These are phyloP conservation scores for Emmonsia crescens DNA, from an alignment of 2,329 filamentous ascomycete species.

Conservation along the genomic window DNA sequence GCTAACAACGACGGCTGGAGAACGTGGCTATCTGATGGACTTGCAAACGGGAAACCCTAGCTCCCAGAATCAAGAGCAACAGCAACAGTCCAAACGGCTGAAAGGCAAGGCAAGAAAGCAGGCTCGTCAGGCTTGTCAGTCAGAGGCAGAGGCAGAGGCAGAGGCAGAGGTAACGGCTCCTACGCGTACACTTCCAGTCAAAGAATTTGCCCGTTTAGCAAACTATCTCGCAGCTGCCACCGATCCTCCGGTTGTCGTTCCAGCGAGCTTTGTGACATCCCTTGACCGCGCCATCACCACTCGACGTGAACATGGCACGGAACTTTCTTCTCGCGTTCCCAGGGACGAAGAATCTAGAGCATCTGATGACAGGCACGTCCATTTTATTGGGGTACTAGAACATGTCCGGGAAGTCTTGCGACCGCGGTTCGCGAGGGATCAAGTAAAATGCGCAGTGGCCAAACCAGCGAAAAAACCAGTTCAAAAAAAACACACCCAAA, in stretches of 20 bases:
- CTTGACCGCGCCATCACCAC: conserved; percentile 9
- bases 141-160: not conserved
- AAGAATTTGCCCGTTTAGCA: conserved; percentile 10
- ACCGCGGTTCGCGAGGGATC: not conserved
- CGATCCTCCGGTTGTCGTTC: conserved; percentile 5
- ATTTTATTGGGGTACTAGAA: conserved; percentile 11
- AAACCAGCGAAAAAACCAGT: not conserved
- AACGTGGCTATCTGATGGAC: conserved; percentile 17
- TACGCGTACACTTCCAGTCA: conserved; percentile 9
- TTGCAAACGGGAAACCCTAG: conserved; percentile 7
- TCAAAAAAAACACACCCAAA: not conserved
- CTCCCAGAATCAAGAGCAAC: conserved; percentile 2
- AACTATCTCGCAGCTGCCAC: conserved; percentile 7
- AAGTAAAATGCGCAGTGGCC: not conserved
- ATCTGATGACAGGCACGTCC: conserved; percentile 9
- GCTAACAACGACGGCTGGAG: conserved; percentile 18
- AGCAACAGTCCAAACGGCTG: not conserved
- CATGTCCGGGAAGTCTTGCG: not conserved
- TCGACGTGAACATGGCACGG: not conserved
- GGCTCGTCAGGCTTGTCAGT: too few species aligned
- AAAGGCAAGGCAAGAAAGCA: conserved; percentile 8
- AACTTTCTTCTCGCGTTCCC: not conserved
- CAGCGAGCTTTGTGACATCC: conserved; percentile 1
- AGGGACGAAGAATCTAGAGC: conserved; percentile 9
- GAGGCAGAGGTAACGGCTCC: not conserved